These are phyloP conservation scores for Gnomoniopsis smithogilvyi DNA, from an alignment of 2,329 filamentous ascomycete genomes.

Conservation along the genomic window DNA sequence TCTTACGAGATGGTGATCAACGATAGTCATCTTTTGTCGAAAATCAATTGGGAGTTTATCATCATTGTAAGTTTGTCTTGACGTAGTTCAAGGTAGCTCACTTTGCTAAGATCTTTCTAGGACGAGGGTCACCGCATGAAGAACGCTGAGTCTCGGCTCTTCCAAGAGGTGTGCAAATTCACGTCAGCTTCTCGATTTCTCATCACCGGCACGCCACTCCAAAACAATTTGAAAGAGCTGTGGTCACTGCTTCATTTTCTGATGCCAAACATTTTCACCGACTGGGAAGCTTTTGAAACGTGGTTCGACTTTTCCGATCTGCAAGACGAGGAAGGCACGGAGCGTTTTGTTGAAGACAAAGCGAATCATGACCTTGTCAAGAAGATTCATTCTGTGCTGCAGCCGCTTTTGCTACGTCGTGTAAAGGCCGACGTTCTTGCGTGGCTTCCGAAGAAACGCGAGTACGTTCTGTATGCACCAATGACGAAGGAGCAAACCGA, in stretches of 20 bases:
- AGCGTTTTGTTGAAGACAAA: conserved; percentile 75
- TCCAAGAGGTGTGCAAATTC: conserved; percentile 84
- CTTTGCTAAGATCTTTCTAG: conserved; percentile 35
- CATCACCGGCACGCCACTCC: conserved; percentile 90
- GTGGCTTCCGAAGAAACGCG: conserved; percentile 89
- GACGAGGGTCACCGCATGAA: conserved; percentile 97
- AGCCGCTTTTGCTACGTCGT: conserved; percentile 82
- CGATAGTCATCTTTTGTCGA: conserved; percentile 75
- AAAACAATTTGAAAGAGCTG: conserved; percentile 92
- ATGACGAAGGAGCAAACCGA: conserved; percentile 89
- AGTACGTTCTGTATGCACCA: conserved; percentile 93
- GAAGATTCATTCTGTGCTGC: conserved; percentile 89
- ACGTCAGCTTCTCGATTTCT: conserved; percentile 85
- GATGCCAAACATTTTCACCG: conserved; percentile 87
- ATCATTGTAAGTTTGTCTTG: conserved; percentile 69
- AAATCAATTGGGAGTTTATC: conserved; percentile 95
- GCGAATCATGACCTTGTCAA: conserved; percentile 75
- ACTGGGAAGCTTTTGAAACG: conserved; percentile 86
- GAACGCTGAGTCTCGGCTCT: conserved; percentile 90
- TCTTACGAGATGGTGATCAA: conserved; percentile 96
- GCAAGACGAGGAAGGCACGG: conserved; percentile 75
- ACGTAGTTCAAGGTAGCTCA: not conserved
- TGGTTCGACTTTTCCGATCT: conserved; percentile 98
- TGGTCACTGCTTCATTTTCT: conserved; percentile 96
- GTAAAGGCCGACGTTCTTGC: conserved; percentile 93